Evolutionary conservation across 495 filamentous ascomycete species (phyloP).

Genomic region (Aspergillus nanangensis): DNA sequence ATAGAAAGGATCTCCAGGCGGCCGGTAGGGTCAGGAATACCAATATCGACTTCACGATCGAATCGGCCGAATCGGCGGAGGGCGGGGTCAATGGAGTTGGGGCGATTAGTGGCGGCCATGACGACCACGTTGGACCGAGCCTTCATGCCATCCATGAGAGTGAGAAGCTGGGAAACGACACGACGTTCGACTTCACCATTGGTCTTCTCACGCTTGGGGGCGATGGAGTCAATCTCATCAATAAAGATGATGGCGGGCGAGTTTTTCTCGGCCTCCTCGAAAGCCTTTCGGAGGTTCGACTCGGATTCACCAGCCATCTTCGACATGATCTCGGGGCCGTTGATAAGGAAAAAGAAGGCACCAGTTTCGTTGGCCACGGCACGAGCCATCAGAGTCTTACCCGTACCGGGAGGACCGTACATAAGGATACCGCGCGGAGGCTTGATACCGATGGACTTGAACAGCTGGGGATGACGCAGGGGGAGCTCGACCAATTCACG

Average conservation of each 20-base stretch:
- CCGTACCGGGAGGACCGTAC: conserved; percentile 95
- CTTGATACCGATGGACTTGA: conserved; percentile 99
- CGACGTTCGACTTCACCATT: conserved; percentile 98
- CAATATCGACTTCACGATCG: conserved; percentile 97
- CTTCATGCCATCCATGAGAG: conserved; percentile 99
- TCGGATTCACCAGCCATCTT: conserved; percentile 99
- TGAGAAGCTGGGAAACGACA: conserved; percentile 96
- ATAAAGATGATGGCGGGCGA: conserved; percentile 99
- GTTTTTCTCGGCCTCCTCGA: conserved; percentile 99
- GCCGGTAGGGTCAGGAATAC: conserved; percentile 95
- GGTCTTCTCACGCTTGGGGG: conserved; percentile 99
- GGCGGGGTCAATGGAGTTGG: conserved; percentile 94
- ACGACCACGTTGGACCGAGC: conserved; percentile 96
- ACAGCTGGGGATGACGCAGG: conserved; percentile 92
- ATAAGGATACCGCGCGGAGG: conserved; percentile 97
- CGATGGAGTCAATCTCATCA: conserved; percentile 98
- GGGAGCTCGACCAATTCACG: conserved; percentile 97
- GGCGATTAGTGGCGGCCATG: conserved; percentile 97
- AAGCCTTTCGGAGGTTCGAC: conserved; percentile 94
- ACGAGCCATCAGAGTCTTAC: conserved; percentile 98
- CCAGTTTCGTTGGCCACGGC: conserved; percentile 98
- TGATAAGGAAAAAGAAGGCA: conserved; percentile 99
- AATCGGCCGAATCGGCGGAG: conserved; percentile 93
- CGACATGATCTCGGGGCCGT: conserved; percentile 98
- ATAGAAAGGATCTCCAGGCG: conserved; percentile 98